Evolutionary conservation across 768 basidiomycete genomes (phyloP).

Genomic region (Tricholoma saponaceum): DNA sequence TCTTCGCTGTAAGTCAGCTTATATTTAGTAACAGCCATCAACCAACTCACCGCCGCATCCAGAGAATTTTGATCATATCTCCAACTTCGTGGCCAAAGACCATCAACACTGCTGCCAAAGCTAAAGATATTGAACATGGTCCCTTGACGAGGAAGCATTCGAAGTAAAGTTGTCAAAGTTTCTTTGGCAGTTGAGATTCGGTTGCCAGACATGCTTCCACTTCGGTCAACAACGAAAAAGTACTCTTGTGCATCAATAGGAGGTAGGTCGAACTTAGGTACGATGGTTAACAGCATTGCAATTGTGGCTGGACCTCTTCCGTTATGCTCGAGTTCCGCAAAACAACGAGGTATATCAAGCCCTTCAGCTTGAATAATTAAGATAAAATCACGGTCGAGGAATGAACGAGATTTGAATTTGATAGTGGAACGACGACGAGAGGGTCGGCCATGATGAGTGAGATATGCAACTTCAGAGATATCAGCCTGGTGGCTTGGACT

Average conservation of each 20-base stretch:
- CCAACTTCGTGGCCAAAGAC: conserved; percentile 33
- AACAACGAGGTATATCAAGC: conserved; percentile 52
- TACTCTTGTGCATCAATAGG: conserved; percentile 47
- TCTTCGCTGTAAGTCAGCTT: conserved; percentile 23
- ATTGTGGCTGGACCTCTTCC: conserved; percentile 26
- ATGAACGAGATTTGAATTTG: conserved; percentile 33
- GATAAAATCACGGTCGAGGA: conserved; percentile 48
- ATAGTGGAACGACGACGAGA: conserved; percentile 39
- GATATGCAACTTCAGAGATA: conserved; percentile 30
- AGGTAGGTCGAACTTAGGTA: conserved; percentile 46
- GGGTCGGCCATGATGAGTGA: conserved; percentile 25
- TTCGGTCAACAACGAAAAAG: conserved; percentile 58
- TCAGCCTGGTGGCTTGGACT: conserved; percentile 41
- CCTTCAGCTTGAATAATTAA: conserved; percentile 43
- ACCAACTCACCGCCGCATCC: conserved; percentile 31
- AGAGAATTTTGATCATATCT: conserved; percentile 29
- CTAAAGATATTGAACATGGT: conserved; percentile 56
- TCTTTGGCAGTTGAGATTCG: conserved; percentile 45
- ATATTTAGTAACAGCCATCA: neutral
- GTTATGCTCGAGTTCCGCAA: conserved; percentile 39
- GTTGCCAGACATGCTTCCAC: conserved; percentile 43
- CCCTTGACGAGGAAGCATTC: conserved; percentile 37
- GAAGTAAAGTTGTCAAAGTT: conserved; percentile 44
- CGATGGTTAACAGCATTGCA: conserved; percentile 51
- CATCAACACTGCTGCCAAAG: conserved; percentile 33